A percentile compares a stretch with the other conserved stretches of the same genome.
phyloP scores from a whole-genome alignment of 306 rosid genomes.

The Lablab purpureus region DNA sequence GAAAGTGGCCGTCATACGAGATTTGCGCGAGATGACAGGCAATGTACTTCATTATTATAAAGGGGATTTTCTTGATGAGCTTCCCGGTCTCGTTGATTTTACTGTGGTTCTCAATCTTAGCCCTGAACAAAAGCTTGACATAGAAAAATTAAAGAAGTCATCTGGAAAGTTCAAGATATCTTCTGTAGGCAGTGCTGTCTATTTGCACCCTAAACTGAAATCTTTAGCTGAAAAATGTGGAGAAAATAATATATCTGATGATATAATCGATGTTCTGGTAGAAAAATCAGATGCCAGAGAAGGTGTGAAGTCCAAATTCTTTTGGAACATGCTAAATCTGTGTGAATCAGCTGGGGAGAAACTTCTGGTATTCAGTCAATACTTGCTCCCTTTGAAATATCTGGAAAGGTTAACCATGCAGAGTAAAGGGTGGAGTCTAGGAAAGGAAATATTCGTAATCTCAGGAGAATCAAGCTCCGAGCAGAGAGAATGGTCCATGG shows the following conservation, averaged over 20 bases:
- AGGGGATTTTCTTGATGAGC: slow-evolving; percentile 98
- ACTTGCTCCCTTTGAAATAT: slow-evolving; percentile 80
- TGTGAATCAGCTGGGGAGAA: slow-evolving; percentile 81
- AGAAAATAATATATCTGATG: slow-evolving; percentile 58
- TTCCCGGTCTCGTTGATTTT: slow-evolving; percentile 89
- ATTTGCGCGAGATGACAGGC: slow-evolving; percentile 93
- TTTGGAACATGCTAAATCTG: slow-evolving; percentile 61
- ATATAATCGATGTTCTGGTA: slow-evolving; percentile 62
- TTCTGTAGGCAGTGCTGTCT: slow-evolving; percentile 81
- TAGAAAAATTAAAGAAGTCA: slow-evolving; percentile 54
- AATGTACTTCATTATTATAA: slow-evolving; percentile 87
- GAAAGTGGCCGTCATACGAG: slow-evolving; percentile 80
- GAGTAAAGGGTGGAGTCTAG: slow-evolving; percentile 75
- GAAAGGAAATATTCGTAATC: slow-evolving; percentile 81
- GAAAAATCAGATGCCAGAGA: slow-evolving; percentile 60
- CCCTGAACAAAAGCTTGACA: slow-evolving; percentile 65
- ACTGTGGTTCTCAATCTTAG: slow-evolving; percentile 75
- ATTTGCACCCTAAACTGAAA: slow-evolving; percentile 78
- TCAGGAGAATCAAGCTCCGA: slow-evolving; percentile 87
- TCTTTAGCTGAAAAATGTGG: slow-evolving; percentile 58
- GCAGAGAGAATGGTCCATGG: slow-evolving; percentile 80
- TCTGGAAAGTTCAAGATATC: slow-evolving; percentile 72
- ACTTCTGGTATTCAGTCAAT: slow-evolving; percentile 90
- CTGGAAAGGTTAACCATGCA: slow-evolving; percentile 70
- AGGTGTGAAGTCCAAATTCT: slow-evolving; percentile 88